phyloP scores from a whole-genome alignment of 106 monocot genomes.

The Amphibolis antarctica region DNA sequence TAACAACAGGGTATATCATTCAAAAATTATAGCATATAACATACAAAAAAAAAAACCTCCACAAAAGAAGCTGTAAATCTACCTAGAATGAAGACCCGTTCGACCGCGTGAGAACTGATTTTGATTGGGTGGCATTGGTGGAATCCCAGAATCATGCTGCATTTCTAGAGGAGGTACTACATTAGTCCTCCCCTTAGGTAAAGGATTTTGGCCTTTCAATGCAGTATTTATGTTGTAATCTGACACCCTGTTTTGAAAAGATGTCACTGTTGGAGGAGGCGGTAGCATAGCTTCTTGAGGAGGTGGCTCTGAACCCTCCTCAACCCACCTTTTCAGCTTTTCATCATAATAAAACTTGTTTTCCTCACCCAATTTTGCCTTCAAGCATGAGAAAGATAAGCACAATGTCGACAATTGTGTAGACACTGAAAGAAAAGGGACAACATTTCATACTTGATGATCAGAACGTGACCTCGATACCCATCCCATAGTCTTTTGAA shows the following conservation, averaged over 20 bases:
- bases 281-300: conserved; percentile 51
- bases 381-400: background rate
- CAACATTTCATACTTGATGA: conserved; percentile 40
- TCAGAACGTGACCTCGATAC: conserved; percentile 60
- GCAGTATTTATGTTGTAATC: conserved; percentile 40
- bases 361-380: conserved; percentile 86
- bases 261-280: conserved; percentile 47
- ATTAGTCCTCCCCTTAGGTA: background rate
- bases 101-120: conserved; percentile 85
- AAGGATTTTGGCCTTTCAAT: conserved; percentile 16
- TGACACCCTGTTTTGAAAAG: conserved; percentile 42
- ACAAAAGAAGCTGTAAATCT: background rate
- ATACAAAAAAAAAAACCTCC: background rate
- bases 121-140: conserved; percentile 66
- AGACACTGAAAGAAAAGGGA: background rate
- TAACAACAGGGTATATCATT: background rate
- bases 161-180: conserved; percentile 12
- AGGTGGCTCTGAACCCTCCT: conserved; percentile 66
- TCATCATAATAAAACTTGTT: conserved; percentile 98
- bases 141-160: conserved; percentile 43
- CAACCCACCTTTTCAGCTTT: conserved; percentile 94
- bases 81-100: conserved; percentile 82
- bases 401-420: background rate
- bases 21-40: background rate
- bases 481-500: conserved; percentile 87